Percentiles rank a stretch among this genome's conserved stretches.
These are phyloP conservation scores for Dryadomyces quercivorus DNA, from an alignment of 2,329 filamentous ascomycete species.

Conservation along the genomic window DNA sequence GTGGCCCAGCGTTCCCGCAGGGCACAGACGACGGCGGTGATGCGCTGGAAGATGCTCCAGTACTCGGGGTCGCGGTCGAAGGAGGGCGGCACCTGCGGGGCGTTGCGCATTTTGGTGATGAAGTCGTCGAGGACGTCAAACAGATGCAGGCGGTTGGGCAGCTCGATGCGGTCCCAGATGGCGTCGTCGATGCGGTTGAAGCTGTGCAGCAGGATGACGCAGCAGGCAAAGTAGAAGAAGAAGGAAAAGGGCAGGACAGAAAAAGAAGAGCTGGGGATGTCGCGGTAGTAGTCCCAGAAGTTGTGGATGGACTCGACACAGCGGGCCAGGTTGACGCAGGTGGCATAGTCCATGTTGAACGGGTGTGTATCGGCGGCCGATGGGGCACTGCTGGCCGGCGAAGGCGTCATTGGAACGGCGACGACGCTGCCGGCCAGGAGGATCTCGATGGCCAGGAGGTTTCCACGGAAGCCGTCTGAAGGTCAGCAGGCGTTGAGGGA, in stretches of 20 bases:
- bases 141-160: slow-evolving; percentile 21
- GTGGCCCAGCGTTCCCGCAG: slow-evolving; percentile 9
- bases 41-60: slow-evolving; percentile 3
- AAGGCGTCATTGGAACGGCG: neutral
- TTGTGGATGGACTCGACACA: slow-evolving; percentile 18
- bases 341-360: slow-evolving; percentile 3
- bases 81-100: slow-evolving; percentile 7
- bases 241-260: slow-evolving; percentile 21
- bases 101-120: slow-evolving; percentile 9
- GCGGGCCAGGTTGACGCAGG: slow-evolving; percentile 7
- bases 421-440: slow-evolving; percentile 24
- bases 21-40: slow-evolving; percentile 2
- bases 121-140: slow-evolving; percentile 18
- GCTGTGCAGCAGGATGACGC: slow-evolving; percentile 20
- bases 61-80: neutral
- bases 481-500: neutral
- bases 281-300: slow-evolving; percentile 22
- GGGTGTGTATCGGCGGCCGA: neutral
- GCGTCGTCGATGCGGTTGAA: slow-evolving; percentile 23
- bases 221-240: slow-evolving; percentile 22
- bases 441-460: slow-evolving; percentile 24
- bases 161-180: slow-evolving; percentile 23
- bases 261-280: slow-evolving; percentile 16
- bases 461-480: slow-evolving; percentile 22
- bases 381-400: neutral